Percentiles rank a stretch among this genome's conserved stretches.
phyloP scores from a whole-genome alignment of 2,329 filamentous ascomycete species.

The Talaromyces albobiverticillius region DNA sequence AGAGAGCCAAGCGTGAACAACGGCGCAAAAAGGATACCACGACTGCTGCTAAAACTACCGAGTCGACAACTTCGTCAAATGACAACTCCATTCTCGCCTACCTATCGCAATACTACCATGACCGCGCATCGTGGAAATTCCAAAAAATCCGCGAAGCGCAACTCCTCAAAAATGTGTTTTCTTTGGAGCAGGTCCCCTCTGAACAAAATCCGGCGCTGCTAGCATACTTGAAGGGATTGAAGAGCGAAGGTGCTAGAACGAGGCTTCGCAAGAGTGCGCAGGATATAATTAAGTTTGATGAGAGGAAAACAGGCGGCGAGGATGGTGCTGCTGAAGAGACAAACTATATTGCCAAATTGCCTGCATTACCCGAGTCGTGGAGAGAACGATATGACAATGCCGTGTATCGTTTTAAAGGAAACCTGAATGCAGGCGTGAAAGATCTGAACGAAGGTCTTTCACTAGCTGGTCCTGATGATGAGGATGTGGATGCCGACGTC shows the following conservation, averaged over 20 bases:
- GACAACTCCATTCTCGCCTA: constrained; percentile 66
- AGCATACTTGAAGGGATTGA: constrained; percentile 74
- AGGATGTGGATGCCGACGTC: constrained; percentile 24
- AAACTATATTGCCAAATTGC: constrained; percentile 12
- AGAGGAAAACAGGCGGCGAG: constrained; percentile 29
- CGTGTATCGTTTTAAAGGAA: constrained; percentile 47
- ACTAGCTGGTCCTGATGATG: constrained; percentile 3
- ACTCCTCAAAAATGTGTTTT: constrained; percentile 78
- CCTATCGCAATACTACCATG: constrained; percentile 69
- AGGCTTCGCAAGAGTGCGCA: constrained; percentile 65
- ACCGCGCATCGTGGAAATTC: constrained; percentile 81
- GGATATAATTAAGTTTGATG: constrained; percentile 49
- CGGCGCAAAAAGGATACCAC: neutral
- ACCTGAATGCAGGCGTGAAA: constrained; percentile 25
- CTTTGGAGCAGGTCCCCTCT: constrained; percentile 66
- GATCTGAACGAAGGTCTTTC: constrained; percentile 22
- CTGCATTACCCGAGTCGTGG: constrained; percentile 10
- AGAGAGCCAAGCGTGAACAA: constrained; percentile 21
- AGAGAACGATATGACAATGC: constrained; percentile 45
- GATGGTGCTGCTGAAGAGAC: constrained; percentile 18
- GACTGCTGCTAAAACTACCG: neutral
- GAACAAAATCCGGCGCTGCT: constrained; percentile 67
- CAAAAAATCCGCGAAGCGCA: constrained; percentile 90
- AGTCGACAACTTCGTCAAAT: constrained; percentile 20
- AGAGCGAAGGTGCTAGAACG: constrained; percentile 67